These are phyloP conservation scores for Limtongia smithiae DNA, from an alignment of 805 yeast genomes.

Conservation along the genomic window DNA sequence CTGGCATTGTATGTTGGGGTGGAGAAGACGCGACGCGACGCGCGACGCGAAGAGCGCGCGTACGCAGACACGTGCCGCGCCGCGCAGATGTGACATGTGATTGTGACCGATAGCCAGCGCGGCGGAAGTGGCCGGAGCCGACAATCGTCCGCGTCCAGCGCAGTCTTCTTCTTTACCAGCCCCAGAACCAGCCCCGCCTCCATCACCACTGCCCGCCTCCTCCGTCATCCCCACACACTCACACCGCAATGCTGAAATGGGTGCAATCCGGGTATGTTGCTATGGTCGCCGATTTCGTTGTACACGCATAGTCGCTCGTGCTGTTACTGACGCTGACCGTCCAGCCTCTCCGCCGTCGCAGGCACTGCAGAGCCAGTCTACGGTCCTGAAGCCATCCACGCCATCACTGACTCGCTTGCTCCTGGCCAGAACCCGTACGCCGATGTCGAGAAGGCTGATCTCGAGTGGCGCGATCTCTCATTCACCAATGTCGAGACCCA, in stretches of 20 bases:
- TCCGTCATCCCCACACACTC: background rate
- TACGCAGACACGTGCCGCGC: no score
- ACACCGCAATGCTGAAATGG: slow-evolving; percentile 62
- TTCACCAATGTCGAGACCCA: slow-evolving; percentile 94
- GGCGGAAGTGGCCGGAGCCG: no score
- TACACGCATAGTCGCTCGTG: background rate
- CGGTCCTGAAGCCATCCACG: slow-evolving; percentile 85
- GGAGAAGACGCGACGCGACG: no score
- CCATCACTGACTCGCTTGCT: slow-evolving; percentile 64
- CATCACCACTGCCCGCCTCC: background rate
- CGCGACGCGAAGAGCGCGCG: no score
- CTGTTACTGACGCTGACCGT: background rate
- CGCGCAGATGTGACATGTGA: no score
- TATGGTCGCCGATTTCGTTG: background rate
- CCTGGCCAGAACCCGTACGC: slow-evolving; percentile 57
- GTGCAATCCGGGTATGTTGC: slow-evolving; percentile 59
- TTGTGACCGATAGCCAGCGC: no score
- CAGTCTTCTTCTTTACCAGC: no score
- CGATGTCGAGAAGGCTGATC: slow-evolving; percentile 61
- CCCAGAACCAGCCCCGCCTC: background rate
- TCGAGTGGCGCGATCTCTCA: slow-evolving; percentile 68
- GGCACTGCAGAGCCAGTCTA: slow-evolving; percentile 98
- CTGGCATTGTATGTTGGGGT: no score
- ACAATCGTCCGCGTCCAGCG: no score
- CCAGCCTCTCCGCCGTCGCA: slow-evolving; percentile 74